Base-by-base conservation (phyloP, 768 basidiomycete genomes). In the Lentinula detonsa region DNA sequence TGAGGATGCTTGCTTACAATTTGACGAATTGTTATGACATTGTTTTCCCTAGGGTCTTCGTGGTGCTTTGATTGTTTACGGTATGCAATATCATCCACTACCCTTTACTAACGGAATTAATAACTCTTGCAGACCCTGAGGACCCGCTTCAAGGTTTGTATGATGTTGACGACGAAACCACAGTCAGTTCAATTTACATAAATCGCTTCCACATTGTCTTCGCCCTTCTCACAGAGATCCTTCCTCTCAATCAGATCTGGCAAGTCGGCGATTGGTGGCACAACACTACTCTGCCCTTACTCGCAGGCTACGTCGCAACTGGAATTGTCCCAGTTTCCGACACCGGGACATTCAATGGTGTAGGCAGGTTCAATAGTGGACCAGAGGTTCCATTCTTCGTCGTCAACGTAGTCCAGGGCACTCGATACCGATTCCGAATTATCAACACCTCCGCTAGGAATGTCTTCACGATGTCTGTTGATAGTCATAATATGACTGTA, bases 401-500 rank as follows among this genome's bases (percentile, higher is more conserved):
- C 7, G 69, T 84, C 64, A 70, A 70, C 39, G 78, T 84, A 9
- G 37, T 61, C 2, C 60, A 45, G 0, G 74, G 75, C 6, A 68
- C 68, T 54, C 72, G 81, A 11, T 81, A 78, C 59, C 74, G 74
- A 16, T 62, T 85, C 73, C 81, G 84, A 16, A 61, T 86, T 16
- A 69, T 86, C 65, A 77, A 77, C 53, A 74, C 74, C 35, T 80
- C 58, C n/a, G 58, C 48, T 15, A 45, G 77, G 40, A 74, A 74
- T 9, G 71, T 70, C 37, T 78, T 76, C 70, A 68, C 64, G 2
- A 71, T 79, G 63, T 76, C 74, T 0, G 66, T 78, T 21, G 75
- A 78, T 60, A 63, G 67, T 10, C 80, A 81, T 51, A 66, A 67
- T 34, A 45, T 76, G 28, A 70, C 77, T 23, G 68, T 73, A 0